phyloP scores from a whole-genome alignment of 192 early-diverging fungal genomes.

The Coemansia brasiliensis region DNA sequence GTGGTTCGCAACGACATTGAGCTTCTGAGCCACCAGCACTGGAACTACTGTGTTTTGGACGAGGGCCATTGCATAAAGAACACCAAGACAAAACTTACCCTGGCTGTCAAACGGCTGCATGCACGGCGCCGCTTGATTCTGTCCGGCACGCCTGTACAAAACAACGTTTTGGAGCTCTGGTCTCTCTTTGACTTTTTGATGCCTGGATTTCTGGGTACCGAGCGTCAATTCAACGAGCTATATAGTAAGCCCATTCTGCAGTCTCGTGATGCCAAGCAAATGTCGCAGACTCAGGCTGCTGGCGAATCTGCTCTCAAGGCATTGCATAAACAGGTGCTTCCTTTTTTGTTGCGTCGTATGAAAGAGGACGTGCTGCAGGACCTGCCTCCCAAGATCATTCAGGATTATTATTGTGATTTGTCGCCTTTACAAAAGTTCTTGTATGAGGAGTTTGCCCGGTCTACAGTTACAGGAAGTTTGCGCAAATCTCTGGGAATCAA shows the following conservation, averaged over 20 bases:
- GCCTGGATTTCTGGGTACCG: slow-evolving; percentile 96
- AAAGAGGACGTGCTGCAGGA: slow-evolving; percentile 98
- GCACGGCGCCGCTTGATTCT: slow-evolving; percentile 90
- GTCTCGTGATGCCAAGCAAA: slow-evolving; percentile 82
- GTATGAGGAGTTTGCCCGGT: slow-evolving; percentile 91
- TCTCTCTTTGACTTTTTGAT: slow-evolving; percentile 98
- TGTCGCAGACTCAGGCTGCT: slow-evolving; percentile 26
- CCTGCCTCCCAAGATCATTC: slow-evolving; percentile 98
- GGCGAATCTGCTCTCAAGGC: slow-evolving; percentile 76
- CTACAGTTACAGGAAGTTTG: slow-evolving; percentile 36
- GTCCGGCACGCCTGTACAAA: slow-evolving; percentile 97
- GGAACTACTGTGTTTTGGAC: slow-evolving; percentile 96
- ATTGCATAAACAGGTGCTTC: slow-evolving; percentile 93
- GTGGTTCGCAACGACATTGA: slow-evolving; percentile 95
- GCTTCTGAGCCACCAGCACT: slow-evolving; percentile 64
- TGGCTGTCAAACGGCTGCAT: slow-evolving; percentile 84
- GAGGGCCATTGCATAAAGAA: slow-evolving; percentile 99
- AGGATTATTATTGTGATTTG: slow-evolving; percentile 98
- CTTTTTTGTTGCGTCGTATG: slow-evolving; percentile 92
- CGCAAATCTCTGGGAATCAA: slow-evolving; percentile 29
- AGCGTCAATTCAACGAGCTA: slow-evolving; percentile 91
- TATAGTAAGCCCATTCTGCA: slow-evolving; percentile 91
- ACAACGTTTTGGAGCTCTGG: slow-evolving; percentile 97
- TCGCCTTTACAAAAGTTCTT: slow-evolving; percentile 84
- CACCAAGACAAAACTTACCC: slow-evolving; percentile 88